Conservation (phyloP, 441 rosid species). For the Cnidoscolus chayamansa region DNA sequence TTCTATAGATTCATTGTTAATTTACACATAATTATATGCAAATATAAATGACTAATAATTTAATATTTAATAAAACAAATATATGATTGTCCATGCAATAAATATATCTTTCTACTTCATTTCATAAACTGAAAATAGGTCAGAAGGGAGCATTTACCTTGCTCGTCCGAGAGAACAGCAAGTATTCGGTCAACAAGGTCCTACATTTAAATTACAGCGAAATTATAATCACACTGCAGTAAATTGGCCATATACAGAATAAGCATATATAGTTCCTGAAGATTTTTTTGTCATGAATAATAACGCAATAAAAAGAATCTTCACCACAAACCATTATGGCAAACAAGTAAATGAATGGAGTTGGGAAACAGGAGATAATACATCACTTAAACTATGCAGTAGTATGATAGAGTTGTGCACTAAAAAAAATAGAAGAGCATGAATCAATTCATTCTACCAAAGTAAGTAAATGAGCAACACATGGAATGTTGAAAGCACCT, state of each 20-base stretch:
- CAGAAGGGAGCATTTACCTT: conserved; percentile 42
- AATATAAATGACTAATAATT: not conserved
- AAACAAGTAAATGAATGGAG: not conserved
- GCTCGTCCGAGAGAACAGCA: conserved; percentile 61
- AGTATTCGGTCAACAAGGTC: conserved; percentile 88
- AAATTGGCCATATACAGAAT: not conserved
- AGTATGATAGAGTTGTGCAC: not conserved
- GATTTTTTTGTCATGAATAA: not conserved
- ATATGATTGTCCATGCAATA: not conserved
- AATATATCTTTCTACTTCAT: not conserved
- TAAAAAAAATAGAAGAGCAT: not conserved
- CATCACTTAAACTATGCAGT: not conserved
- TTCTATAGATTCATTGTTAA: not conserved
- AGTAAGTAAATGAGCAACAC: not conserved
- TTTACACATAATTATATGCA: not conserved
- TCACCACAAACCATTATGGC: not conserved
- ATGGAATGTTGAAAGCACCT: conserved; percentile 14
- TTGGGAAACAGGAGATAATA: not conserved
- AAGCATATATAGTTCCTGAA: not conserved
- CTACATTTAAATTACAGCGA: conserved; percentile 40
- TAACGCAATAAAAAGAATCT: not conserved
- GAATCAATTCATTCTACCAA: not conserved
- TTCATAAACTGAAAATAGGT: not conserved
- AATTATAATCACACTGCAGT: conserved; percentile 11
- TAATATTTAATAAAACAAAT: not conserved